Evolutionary conservation across 2,329 filamentous ascomycete species (phyloP).

Genomic region (Paraconiothyrium brasiliense): DNA sequence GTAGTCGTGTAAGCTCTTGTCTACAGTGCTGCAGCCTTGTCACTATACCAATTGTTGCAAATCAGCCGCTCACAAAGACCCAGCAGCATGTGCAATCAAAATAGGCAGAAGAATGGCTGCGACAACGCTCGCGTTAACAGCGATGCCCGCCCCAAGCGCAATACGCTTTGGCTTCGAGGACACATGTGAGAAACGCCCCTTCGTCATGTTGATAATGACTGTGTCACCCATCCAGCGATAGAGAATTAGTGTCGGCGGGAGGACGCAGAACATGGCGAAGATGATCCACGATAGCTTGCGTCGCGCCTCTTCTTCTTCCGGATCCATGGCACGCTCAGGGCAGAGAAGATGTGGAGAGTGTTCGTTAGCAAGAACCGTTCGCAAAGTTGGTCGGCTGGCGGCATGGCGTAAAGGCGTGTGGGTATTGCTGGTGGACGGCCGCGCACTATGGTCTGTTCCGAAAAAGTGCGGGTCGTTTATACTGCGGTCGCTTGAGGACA

Average conservation of each 20-base stretch:
- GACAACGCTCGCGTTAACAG: constrained; percentile 36
- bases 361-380: constrained; percentile 26
- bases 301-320: constrained; percentile 38
- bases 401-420: constrained; percentile 35
- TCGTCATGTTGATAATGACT: constrained; percentile 40
- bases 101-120: constrained; percentile 38
- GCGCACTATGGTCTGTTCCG: constrained; percentile 26
- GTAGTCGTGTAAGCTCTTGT: too few species aligned
- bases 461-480: constrained; percentile 34
- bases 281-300: constrained; percentile 46
- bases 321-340: constrained; percentile 33
- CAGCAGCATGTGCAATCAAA: constrained; percentile 20
- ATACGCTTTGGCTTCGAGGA: constrained; percentile 40
- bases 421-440: constrained; percentile 45
- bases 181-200: constrained; percentile 44
- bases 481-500: constrained; percentile 33
- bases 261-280: constrained; percentile 43
- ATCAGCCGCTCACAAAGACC: constrained; percentile 11
- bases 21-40: not conserved
- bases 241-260: constrained; percentile 49
- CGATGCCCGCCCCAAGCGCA: constrained; percentile 42
- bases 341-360: constrained; percentile 44
- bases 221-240: constrained; percentile 46
- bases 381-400: constrained; percentile 20
- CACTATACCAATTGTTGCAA: not conserved